These are phyloP conservation scores for Tilletia walkeri DNA, from an alignment of 1,284 basidiomycete species.

Conservation along the genomic window DNA sequence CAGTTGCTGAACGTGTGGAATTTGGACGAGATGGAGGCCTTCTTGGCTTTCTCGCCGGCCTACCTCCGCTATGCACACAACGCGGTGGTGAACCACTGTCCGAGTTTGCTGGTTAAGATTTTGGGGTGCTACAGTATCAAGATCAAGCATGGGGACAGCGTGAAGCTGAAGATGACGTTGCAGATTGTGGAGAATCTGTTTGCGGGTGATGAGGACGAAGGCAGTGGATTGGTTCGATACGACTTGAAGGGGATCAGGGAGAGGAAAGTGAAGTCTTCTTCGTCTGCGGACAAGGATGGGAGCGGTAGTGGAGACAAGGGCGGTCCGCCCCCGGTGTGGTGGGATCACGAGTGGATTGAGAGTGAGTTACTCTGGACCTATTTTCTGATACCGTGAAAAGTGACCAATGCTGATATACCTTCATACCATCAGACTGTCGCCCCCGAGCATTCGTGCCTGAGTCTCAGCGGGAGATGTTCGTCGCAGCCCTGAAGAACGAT, in stretches of 20 bases:
- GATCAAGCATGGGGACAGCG: conserved; percentile 42
- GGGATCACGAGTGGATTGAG: conserved; percentile 29
- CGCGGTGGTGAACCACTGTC: conserved; percentile 36
- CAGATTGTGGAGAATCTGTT: conserved; percentile 50
- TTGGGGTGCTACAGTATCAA: conserved; percentile 48
- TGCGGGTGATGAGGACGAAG: conserved; percentile 27
- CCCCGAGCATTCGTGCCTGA: conserved; percentile 40
- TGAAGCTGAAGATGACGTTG: conserved; percentile 45
- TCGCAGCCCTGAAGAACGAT: conserved; percentile 40
- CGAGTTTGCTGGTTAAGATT: conserved; percentile 49
- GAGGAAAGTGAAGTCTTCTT: conserved; percentile 38
- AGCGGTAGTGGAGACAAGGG: conserved; percentile 20
- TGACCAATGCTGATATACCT: background rate
- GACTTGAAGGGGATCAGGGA: conserved; percentile 50
- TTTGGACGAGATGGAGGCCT: conserved; percentile 49
- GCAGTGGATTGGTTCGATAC: conserved; percentile 28
- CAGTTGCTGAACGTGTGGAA: conserved; percentile 47
- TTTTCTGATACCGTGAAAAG: background rate
- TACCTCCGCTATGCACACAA: conserved; percentile 50
- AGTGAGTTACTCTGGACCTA: background rate
- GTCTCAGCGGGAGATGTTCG: conserved; percentile 38
- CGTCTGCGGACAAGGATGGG: conserved; percentile 27
- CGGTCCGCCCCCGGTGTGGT: conserved; percentile 25
- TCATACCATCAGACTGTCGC: conserved; percentile 21
- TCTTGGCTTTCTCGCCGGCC: conserved; percentile 47